Evolutionary conservation across 352 stramenopile genomes (phyloP).

Genomic region (Globisporangium camurandrum): DNA sequence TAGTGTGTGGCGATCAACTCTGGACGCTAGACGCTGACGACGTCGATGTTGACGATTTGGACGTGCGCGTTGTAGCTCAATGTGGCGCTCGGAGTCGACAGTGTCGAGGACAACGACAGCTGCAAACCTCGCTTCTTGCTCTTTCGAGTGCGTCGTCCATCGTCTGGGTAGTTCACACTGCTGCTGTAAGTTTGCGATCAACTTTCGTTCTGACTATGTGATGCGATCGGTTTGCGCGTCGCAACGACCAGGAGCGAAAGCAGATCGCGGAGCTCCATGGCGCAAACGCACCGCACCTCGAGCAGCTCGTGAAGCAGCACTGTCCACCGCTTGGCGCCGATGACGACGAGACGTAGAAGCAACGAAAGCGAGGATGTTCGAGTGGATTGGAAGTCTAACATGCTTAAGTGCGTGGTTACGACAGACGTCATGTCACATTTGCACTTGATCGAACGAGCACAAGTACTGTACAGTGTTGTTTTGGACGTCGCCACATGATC

Average conservation of each 20-base stretch:
- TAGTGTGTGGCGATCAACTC: background rate
- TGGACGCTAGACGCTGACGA: background rate
- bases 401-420: background rate
- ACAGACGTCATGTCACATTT: too few species aligned
- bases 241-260: constrained; percentile 36
- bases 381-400: background rate
- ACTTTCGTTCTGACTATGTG: too few species aligned
- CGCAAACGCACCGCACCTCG: constrained; percentile 53
- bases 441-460: background rate
- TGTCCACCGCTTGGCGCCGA: constrained; percentile 39
- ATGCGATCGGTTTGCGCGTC: constrained; percentile 1
- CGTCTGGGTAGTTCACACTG: background rate
- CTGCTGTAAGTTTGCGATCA: too few species aligned
- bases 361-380: background rate
- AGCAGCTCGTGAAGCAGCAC: constrained; percentile 56
- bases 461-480: too few species aligned
- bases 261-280: constrained; percentile 45
- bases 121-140: constrained; percentile 66
- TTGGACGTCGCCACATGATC: too few species aligned
- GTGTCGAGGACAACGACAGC: constrained; percentile 42
- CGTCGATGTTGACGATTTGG: too few species aligned
- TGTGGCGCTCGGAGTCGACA: constrained; percentile 36
- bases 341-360: constrained; percentile 38
- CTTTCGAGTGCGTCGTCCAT: constrained; percentile 27
- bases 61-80: constrained; percentile 49